Evolutionary conservation across 176 grass and related monocot species (phyloP).

Genomic region (Luzula sylvatica): DNA sequence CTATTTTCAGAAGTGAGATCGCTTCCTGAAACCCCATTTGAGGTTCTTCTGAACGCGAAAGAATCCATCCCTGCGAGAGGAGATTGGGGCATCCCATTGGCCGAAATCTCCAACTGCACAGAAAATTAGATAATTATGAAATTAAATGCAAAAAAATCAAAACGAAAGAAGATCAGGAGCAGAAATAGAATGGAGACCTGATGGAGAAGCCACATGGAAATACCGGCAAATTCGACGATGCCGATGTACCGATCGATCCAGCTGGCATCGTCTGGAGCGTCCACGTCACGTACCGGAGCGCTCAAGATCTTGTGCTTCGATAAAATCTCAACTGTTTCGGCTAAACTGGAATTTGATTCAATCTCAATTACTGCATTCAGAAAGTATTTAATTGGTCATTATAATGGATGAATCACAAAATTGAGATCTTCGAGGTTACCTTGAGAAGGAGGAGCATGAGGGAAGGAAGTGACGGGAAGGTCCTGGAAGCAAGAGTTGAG

Average conservation of each 20-base stretch:
- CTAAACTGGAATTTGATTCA: constrained; percentile 66
- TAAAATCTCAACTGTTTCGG: constrained; percentile 62
- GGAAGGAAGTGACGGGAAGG: constrained; percentile 69
- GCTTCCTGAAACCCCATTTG: constrained; percentile 42
- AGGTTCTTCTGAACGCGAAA: constrained; percentile 47
- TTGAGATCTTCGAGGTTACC: constrained; percentile 15
- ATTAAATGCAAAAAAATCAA: background rate
- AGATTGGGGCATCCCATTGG: constrained; percentile 33
- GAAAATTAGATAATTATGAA: constrained; percentile 12
- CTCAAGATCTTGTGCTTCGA: constrained; percentile 97
- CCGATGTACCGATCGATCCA: constrained; percentile 97
- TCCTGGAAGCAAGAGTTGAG: constrained; percentile 96
- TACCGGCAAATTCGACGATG: constrained; percentile 82
- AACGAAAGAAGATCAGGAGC: background rate
- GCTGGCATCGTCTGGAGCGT: constrained; percentile 80
- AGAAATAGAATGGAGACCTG: constrained; percentile 44
- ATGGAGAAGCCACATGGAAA: constrained; percentile 88
- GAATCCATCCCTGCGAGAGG: constrained; percentile 34
- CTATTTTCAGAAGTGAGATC: constrained; percentile 30
- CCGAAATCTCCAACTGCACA: constrained; percentile 49
- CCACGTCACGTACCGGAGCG: constrained; percentile 69
- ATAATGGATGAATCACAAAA: no score
- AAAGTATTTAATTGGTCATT: background rate
- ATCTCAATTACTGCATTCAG: constrained; percentile 73
- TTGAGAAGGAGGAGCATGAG: constrained; percentile 35